phyloP scores from a whole-genome alignment of 306 rosid genomes.

The Cicer chorassanicum region DNA sequence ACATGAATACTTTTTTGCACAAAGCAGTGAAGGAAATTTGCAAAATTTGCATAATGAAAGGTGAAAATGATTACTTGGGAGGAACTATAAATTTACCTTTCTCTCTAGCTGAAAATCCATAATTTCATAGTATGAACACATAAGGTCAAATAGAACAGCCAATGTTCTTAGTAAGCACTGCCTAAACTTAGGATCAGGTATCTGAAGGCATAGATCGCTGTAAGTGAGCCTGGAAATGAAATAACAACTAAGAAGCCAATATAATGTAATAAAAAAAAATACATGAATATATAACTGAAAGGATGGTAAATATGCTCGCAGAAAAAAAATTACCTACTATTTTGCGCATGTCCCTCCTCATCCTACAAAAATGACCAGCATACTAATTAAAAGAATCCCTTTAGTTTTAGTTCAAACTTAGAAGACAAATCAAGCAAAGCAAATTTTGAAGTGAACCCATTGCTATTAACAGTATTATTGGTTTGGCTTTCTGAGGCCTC shows the following conservation, averaged over 20 bases:
- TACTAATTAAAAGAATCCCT: conserved; percentile 40
- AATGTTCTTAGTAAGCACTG: conserved; percentile 82
- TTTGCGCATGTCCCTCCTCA: conserved; percentile 65
- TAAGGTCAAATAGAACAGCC: conserved; percentile 75
- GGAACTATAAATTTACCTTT: conserved; percentile 62
- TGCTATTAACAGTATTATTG: conserved; percentile 16
- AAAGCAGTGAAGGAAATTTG: neutral
- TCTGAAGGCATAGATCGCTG: conserved; percentile 93
- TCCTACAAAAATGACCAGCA: conserved; percentile 65
- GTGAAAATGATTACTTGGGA: conserved; percentile 1
- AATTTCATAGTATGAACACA: conserved; percentile 92
- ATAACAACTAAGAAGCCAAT: conserved; percentile 47
- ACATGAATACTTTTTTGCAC: conserved; percentile 37
- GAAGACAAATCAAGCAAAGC: conserved; percentile 26
- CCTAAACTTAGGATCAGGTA: conserved; percentile 92
- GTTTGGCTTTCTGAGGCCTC: conserved; percentile 2
- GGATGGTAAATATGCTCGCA: conserved; percentile 35
- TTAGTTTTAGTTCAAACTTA: conserved; percentile 20
- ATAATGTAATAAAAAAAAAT: neutral
- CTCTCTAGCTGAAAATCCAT: conserved; percentile 79
- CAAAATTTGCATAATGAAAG: conserved; percentile 16
- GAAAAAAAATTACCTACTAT: conserved; percentile 72
- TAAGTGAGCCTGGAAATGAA: conserved; percentile 82
- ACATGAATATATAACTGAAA: conserved; percentile 26
- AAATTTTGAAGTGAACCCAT: conserved; percentile 35